These are phyloP conservation scores for Cystoderma amianthinum DNA, from an alignment of 768 basidiomycete genomes.

Conservation along the genomic window DNA sequence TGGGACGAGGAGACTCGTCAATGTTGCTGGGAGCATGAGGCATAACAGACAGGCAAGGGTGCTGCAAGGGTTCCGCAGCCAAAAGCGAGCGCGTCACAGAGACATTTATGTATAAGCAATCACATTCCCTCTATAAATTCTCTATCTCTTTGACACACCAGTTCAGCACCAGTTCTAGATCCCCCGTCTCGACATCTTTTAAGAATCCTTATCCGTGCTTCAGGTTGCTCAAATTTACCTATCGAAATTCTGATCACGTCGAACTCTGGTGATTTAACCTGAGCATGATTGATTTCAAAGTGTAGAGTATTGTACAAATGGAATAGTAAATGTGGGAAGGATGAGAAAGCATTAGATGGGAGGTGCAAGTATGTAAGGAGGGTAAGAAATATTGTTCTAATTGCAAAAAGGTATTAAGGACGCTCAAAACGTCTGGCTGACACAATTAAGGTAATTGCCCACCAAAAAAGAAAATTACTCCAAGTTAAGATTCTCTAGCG, in stretches of 20 bases:
- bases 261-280: no score
- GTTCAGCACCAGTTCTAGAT: not conserved
- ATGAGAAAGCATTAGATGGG: no score
- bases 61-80: not conserved
- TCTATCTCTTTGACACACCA: not conserved
- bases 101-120: not conserved
- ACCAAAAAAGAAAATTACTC: constrained; percentile 1
- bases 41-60: constrained; percentile 18
- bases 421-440: not conserved
- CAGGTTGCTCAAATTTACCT: no score
- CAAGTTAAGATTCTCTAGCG: constrained; percentile 50
- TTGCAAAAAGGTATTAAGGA: not conserved
- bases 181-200: not conserved
- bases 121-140: not conserved
- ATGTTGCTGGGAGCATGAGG: constrained; percentile 40
- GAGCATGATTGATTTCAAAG: no score
- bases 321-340: no score
- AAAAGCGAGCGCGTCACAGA: not conserved
- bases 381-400: not conserved
- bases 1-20: constrained; percentile 41
- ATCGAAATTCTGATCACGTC: no score
- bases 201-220: not conserved
- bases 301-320: no score
- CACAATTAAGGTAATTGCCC: not conserved
- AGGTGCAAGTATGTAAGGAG: no score